A percentile compares a stretch with the other conserved stretches of the same genome.
Evolutionary conservation across 108 stramenopile species (phyloP).

Genomic region (Epithemia pelagica): DNA sequence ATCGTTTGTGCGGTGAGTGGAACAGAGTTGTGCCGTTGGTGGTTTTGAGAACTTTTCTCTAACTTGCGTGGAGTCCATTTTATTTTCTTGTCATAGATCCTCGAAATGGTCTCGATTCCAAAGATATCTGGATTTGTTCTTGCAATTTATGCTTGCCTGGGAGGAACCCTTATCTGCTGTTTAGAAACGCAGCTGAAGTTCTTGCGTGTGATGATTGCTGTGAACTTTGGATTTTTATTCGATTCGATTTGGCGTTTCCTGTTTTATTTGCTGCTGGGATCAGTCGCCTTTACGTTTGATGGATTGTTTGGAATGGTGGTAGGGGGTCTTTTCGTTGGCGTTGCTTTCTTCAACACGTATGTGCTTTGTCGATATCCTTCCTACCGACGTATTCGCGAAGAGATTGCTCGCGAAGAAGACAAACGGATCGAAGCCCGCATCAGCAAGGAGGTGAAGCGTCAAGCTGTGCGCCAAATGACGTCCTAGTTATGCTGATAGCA

Average conservation of each 20-base stretch:
- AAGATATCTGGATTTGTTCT: conserved; percentile 51
- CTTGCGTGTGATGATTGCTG: conserved; percentile 73
- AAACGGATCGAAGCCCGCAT: conserved; percentile 80
- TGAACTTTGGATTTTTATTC: conserved; percentile 85
- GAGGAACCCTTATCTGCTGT: conserved; percentile 75
- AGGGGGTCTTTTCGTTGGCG: conserved; percentile 26
- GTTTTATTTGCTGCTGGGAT: conserved; percentile 67
- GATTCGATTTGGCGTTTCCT: conserved; percentile 59
- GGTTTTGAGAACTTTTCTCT: background rate
- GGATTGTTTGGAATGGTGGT: conserved; percentile 48
- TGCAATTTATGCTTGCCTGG: conserved; percentile 69
- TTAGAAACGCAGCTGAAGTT: conserved; percentile 86
- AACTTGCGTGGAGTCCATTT: background rate
- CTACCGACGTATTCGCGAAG: conserved; percentile 74
- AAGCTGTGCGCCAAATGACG: conserved; percentile 26
- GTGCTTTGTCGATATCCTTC: conserved; percentile 72
- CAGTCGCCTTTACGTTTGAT: conserved; percentile 52
- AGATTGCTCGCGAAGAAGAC: conserved; percentile 84
- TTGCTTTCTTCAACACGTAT: conserved; percentile 72
- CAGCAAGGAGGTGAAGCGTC: conserved; percentile 68
- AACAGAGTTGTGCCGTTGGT: background rate
- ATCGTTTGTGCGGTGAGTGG: conserved; percentile 57
- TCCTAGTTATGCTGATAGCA: background rate
- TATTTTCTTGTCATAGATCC: conserved; percentile 22
- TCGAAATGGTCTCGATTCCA: conserved; percentile 43